Evolutionary conservation across 2,329 filamentous ascomycete species (phyloP).

Genomic region (Corinectria fuckeliana): DNA sequence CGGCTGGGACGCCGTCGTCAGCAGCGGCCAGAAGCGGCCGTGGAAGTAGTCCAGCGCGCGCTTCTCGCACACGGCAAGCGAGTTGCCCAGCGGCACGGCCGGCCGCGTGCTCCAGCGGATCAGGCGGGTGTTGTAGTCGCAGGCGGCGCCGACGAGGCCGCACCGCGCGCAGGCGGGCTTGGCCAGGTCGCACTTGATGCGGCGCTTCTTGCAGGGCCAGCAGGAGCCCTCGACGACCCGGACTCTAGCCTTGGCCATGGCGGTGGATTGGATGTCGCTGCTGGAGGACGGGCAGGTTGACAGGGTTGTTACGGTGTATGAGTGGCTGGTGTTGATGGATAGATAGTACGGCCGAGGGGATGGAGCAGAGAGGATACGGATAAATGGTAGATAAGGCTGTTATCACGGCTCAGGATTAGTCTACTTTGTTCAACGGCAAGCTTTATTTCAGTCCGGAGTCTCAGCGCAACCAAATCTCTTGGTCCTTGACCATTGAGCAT

Average conservation of each 20-base stretch:
- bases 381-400: neutral
- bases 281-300: neutral
- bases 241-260: conserved; percentile 25
- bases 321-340: neutral
- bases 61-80: conserved; percentile 39
- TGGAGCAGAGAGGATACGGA: neutral
- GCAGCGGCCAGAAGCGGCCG: conserved; percentile 42
- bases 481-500: neutral
- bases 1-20: conserved; percentile 38
- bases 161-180: conserved; percentile 48
- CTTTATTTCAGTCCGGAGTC: neutral
- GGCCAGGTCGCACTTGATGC: conserved; percentile 51
- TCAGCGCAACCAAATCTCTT: neutral
- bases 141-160: conserved; percentile 33
- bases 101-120: conserved; percentile 51
- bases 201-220: conserved; percentile 52
- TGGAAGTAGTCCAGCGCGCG: conserved; percentile 44
- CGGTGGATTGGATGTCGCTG: neutral
- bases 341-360: neutral
- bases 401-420: neutral
- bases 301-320: neutral
- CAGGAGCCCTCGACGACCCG: conserved; percentile 47
- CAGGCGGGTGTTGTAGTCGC: conserved; percentile 44
- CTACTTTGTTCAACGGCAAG: neutral
- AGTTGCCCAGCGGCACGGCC: conserved; percentile 37